phyloP scores from a whole-genome alignment of 2,329 filamentous ascomycete species.

The Microdochium trichocladiopsis region DNA sequence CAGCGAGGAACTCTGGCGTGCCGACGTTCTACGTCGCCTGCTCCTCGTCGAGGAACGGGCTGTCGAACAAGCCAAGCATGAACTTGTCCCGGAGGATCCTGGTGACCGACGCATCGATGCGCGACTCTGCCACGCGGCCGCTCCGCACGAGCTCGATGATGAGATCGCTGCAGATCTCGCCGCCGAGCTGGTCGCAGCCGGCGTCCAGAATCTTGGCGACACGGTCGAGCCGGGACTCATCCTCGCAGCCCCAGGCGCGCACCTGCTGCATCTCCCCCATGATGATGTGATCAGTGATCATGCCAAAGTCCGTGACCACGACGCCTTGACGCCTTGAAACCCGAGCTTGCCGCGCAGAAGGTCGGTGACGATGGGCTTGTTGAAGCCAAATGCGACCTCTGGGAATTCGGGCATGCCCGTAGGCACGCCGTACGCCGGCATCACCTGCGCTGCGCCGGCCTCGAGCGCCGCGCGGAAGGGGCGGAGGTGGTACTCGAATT shows the following conservation, averaged over 20 bases:
- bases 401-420: constrained; percentile 17
- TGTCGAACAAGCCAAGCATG: neutral
- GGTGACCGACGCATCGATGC: neutral
- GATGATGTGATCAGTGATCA: neutral
- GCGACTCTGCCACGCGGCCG: neutral
- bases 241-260: neutral
- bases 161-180: neutral
- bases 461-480: constrained; percentile 39
- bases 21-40: neutral
- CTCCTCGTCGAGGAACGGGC: neutral
- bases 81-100: neutral
- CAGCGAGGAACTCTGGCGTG: neutral
- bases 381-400: neutral
- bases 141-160: neutral
- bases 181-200: neutral
- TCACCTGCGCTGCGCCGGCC: constrained; percentile 38
- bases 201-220: neutral
- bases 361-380: neutral
- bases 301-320: neutral
- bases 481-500: constrained; percentile 38
- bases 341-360: neutral
- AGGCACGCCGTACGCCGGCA: constrained; percentile 39
- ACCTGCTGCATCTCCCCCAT: neutral
- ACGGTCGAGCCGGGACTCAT: neutral
- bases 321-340: neutral